These are phyloP conservation scores for Pleurotus citrinopileatus DNA, from an alignment of 768 basidiomycete species.

Conservation along the genomic window DNA sequence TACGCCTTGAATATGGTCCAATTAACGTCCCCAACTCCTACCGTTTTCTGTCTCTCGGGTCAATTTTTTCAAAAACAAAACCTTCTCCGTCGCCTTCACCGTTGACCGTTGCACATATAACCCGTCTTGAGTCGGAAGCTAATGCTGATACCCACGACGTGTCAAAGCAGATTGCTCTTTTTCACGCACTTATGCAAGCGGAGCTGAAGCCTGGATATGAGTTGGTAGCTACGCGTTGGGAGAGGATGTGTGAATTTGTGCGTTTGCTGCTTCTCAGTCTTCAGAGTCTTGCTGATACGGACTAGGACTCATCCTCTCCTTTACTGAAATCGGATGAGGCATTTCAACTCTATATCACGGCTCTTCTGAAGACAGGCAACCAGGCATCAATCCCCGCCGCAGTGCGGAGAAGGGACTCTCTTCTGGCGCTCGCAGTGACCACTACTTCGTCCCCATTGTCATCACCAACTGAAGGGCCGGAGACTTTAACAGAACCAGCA, in stretches of 20 bases:
- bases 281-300: conserved; percentile 11
- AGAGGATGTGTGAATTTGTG: conserved; percentile 81
- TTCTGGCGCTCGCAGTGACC: conserved; percentile 39
- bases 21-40: background rate
- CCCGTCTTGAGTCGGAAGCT: conserved; percentile 74
- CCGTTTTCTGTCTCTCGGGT: conserved; percentile 36
- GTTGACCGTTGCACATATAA: conserved; percentile 63
- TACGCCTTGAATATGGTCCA: conserved; percentile 8
- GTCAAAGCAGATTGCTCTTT: conserved; percentile 65
- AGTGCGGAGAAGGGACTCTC: conserved; percentile 64
- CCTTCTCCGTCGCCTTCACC: conserved; percentile 52
- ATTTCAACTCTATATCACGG: conserved; percentile 74
- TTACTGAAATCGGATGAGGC: conserved; percentile 67
- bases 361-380: conserved; percentile 58
- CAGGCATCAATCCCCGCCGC: conserved; percentile 58
- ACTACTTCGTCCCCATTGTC: conserved; percentile 16
- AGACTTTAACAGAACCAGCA: background rate
- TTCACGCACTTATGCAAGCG: conserved; percentile 63
- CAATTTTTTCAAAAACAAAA: conserved; percentile 47
- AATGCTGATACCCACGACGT: conserved; percentile 72
- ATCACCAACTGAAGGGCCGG: conserved; percentile 12
- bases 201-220: conserved; percentile 68
- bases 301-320: conserved; percentile 66
- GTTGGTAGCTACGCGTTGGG: conserved; percentile 76
- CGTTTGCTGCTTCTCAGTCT: conserved; percentile 25